Percentiles rank a stretch among this genome's conserved stretches.
These are phyloP conservation scores for Trichosanthes cucumerina DNA, from an alignment of 306 rosid species.

Conservation along the genomic window DNA sequence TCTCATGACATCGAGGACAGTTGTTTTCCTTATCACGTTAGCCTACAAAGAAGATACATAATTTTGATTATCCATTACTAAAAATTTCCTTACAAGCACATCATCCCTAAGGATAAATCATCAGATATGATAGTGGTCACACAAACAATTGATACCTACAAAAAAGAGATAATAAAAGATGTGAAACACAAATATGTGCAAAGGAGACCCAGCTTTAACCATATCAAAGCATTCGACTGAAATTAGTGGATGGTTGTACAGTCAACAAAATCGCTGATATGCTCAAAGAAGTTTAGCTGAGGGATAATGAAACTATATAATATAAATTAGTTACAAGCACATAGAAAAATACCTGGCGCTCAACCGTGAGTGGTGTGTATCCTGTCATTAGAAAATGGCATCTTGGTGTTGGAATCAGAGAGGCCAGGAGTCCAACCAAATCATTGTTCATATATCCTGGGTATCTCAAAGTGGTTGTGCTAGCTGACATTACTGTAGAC, in stretches of 20 bases:
- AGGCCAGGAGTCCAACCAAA: constrained; percentile 97
- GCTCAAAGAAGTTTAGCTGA: not conserved
- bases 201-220: constrained; percentile 11
- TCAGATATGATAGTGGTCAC: not conserved
- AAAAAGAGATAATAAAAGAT: not conserved
- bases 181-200: not conserved
- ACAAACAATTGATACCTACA: not conserved
- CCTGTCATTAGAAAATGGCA: constrained; percentile 99
- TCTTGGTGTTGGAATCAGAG: constrained; percentile 94
- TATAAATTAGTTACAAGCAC: not conserved
- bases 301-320: not conserved
- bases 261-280: not conserved
- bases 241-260: not conserved
- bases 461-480: constrained; percentile 93
- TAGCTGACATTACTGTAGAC: constrained; percentile 98
- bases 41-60: constrained; percentile 45
- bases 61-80: not conserved
- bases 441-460: constrained; percentile 99
- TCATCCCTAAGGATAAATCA: not conserved
- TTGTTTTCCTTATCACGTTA: constrained; percentile 91
- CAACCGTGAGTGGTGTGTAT: constrained; percentile 94
- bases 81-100: not conserved
- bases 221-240: not conserved
- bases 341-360: constrained; percentile 64
- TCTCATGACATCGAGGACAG: constrained; percentile 98